Base-by-base conservation (phyloP, 1,284 basidiomycete genomes). In the Ustilago loliicola region DNA sequence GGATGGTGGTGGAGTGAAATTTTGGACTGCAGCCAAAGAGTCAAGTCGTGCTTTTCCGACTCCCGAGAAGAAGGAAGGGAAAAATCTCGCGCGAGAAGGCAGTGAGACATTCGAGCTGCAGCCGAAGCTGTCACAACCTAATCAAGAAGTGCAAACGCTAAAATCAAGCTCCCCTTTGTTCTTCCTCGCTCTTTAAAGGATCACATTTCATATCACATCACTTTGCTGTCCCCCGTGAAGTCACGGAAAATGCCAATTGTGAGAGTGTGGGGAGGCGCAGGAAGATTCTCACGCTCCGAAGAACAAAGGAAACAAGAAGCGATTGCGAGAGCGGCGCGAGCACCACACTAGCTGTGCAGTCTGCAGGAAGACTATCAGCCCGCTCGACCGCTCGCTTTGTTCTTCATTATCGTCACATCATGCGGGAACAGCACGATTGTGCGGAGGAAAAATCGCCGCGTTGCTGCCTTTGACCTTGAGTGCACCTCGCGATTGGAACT, bases 51-150 rank as follows among this genome's bases (percentile, higher is more conserved):
- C 11, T n/a, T 11, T 65, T 65, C 66, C 71, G 71, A 53, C 8
- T 61, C 61, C 71, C 71, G 71, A 68, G 23, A 15, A 45, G 1
- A 52, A 56, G 30, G 10, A 30, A 48, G 55, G 52, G 32, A 60
- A 13, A 60, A 13, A 48, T 61, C 60, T 60, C 71, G 71, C 23
- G 40, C 71, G 71, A 65, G 57, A 58, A 34, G 23, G n/a, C 9
- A 29, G 15, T 11, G 42, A 38, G 17, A 30, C 11, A 27, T 21
- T n/a, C 45, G 30, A 47, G 36, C 57, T 72, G 61, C 66, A 73
- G 58, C 65, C 71, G 62, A 73, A 61, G 36, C 71, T 73, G 71
- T 73, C 71, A 73, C 61, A 73, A 19, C 56, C 70, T 72, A 72
- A 72, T 73, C 71, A 53, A 73, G 67, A 21, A 64, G 53, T 58